Evolutionary conservation across 495 filamentous ascomycete species (phyloP), one percentile per base, ranked within the genome.

Genomic region (Lasiosphaeria ovina): DNA sequence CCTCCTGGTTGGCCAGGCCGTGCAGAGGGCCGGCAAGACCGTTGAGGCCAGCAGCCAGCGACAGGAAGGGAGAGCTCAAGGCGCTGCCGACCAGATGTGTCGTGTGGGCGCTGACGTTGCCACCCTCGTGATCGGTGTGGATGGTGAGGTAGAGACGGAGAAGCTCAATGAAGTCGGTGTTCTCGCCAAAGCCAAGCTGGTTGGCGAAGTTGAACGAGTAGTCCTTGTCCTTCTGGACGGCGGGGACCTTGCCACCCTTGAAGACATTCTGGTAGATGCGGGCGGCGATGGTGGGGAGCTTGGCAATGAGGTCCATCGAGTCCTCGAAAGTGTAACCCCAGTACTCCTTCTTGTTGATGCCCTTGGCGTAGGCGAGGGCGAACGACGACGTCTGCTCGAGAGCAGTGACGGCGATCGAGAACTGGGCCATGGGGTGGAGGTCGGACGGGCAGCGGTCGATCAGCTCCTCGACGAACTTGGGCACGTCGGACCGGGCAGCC

Each of bases 261-360:
- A 91, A 98, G 73, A 98, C 88, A 75, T 98, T 98, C 79, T 93
- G 93, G 87, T 98, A 98, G 84, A 98, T 98, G 81, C 90, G 89
- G 57, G 95, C 81, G 59, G 94, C 95, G 69, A 98, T 97, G 73
- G 91, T 97, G 69, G 94, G 94, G 65, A 98, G 90, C 87, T 98
- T 98, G 76, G 94, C 95, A 77, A 98, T 98, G 73, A 98, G 82
- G 81, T 98, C 93, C 94, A 98, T 98, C 59, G 93, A 96, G 81
- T 98, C 94, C 85, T 98, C 94, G 71, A 95, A 98, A 66, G 94
- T 97, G 83, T 98, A 91, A 78, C 85, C 86, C 94, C 94, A 98
- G 89, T 98, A 98, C 65, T 98, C 91, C 76, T 89, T 89, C 88
- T 98, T 98, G 84, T 91, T 93, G 71, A 98, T 89, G 73, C 94